Evolutionary conservation across 2,329 filamentous ascomycete species (phyloP).

Genomic region (Fusarium anguioides): DNA sequence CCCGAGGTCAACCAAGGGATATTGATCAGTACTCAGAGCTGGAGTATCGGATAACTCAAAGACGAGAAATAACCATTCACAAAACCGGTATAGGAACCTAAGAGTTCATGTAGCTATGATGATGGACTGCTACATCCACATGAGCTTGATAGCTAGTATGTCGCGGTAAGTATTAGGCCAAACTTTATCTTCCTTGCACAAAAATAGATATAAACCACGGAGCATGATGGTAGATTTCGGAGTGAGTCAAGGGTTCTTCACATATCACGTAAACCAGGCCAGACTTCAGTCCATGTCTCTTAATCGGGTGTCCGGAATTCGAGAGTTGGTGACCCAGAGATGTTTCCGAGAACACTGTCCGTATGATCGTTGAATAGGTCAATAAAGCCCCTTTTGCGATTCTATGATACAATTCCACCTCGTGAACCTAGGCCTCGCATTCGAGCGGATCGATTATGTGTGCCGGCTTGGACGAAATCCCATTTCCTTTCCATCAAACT

Average conservation of each 20-base stretch:
- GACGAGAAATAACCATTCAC: not conserved
- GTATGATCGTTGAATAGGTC: constrained; percentile 46
- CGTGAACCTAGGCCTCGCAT: constrained; percentile 36
- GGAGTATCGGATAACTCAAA: not conserved
- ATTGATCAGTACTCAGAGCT: not conserved
- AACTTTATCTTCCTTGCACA: constrained; percentile 78
- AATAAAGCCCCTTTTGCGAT: constrained; percentile 51
- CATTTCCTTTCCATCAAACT: constrained; percentile 37
- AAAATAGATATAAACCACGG: constrained; percentile 86
- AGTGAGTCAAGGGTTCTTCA: constrained; percentile 77
- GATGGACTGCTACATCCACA: constrained; percentile 78
- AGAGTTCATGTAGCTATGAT: constrained; percentile 65
- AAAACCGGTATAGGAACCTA: not conserved
- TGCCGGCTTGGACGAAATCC: constrained; percentile 40
- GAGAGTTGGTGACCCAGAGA: not conserved
- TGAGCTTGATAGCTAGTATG: constrained; percentile 57
- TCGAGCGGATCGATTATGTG: constrained; percentile 45
- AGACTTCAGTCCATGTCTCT: not conserved
- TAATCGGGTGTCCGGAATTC: constrained; percentile 10
- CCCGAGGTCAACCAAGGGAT: no score
- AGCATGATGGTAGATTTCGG: constrained; percentile 75
- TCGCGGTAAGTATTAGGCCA: constrained; percentile 75
- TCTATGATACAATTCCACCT: constrained; percentile 58
- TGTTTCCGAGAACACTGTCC: constrained; percentile 3
- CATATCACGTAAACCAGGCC: constrained; percentile 5